These are phyloP conservation scores for Suhomyces bokatorum DNA, from an alignment of 1,139 yeast species.

Conservation along the genomic window DNA sequence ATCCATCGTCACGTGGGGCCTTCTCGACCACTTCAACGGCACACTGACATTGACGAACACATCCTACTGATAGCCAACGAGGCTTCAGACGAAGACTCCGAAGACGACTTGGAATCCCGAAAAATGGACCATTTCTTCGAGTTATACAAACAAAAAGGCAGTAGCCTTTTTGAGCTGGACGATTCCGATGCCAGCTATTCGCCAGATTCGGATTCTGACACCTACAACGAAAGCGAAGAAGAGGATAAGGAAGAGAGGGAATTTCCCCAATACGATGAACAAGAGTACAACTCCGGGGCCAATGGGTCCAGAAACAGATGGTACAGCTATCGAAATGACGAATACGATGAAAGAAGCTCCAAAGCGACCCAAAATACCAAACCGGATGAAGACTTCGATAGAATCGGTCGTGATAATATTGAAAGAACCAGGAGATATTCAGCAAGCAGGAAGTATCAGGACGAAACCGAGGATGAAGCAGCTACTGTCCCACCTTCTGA, in stretches of 20 bases:
- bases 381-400: not conserved
- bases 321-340: not conserved
- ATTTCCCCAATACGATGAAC: not conserved
- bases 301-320: not conserved
- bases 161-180: constrained; percentile 5
- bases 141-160: constrained; percentile 10
- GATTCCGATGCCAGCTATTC: constrained; percentile 3
- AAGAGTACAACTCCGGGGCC: not conserved
- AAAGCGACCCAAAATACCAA: too few relatives aligned
- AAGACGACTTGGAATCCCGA: constrained; percentile 9
- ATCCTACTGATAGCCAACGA: constrained; percentile 16
- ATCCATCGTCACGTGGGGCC: constrained; percentile 41
- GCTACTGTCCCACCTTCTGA: not conserved
- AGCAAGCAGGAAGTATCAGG: too few relatives aligned
- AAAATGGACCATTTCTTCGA: constrained; percentile 16
- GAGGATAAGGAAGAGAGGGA: constrained; percentile 2
- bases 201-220: constrained; percentile 12
- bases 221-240: constrained; percentile 12
- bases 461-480: not conserved
- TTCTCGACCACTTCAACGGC: constrained; percentile 33
- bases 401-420: too few relatives aligned
- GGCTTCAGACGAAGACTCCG: constrained; percentile 1
- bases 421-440: too few relatives aligned
- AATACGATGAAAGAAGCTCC: not conserved
- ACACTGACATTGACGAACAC: constrained; percentile 16